These are phyloP conservation scores for Leptographium galeiforme DNA, from an alignment of 2,329 filamentous ascomycete species.

Conservation along the genomic window DNA sequence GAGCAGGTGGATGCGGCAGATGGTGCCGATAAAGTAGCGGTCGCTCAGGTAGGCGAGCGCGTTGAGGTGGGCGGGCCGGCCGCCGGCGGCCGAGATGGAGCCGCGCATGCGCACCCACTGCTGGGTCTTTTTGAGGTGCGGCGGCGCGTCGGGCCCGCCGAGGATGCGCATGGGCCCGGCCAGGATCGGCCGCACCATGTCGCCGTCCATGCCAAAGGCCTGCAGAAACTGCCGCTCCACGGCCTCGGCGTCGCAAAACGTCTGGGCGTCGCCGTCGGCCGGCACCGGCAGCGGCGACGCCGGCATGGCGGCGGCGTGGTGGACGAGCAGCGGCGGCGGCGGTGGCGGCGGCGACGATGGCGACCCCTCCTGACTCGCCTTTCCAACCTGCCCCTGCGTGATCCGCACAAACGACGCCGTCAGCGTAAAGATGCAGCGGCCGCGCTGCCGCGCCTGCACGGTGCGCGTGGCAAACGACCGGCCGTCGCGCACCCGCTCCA, in stretches of 20 bases:
- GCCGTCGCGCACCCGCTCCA: conserved; percentile 85
- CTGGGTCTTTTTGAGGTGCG: conserved; percentile 53
- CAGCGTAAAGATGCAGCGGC: conserved; percentile 85
- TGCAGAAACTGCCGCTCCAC: conserved; percentile 29
- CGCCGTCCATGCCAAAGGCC: conserved; percentile 5
- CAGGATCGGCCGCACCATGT: conserved; percentile 26
- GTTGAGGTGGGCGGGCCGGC: conserved; percentile 67
- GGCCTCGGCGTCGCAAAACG: conserved; percentile 27
- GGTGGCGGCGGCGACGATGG: too few species aligned
- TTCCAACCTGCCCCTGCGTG: too few species aligned
- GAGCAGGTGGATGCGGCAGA: conserved; percentile 66
- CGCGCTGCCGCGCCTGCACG: conserved; percentile 85
- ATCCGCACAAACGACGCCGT: conserved; percentile 78
- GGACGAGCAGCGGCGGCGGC: conserved; percentile 30
- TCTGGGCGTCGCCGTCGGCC: conserved; percentile 15
- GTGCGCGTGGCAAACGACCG: conserved; percentile 83
- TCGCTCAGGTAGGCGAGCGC: conserved; percentile 91
- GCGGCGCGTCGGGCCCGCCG: conserved; percentile 29
- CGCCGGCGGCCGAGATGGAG: conserved; percentile 55
- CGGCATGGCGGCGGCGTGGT: conserved; percentile 9
- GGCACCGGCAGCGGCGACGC: conserved; percentile 15
- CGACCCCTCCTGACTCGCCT: too few species aligned
- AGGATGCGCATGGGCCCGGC: conserved; percentile 28
- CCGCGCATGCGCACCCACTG: conserved; percentile 68
- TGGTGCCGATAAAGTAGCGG: conserved; percentile 83